Evolutionary conservation across 129 eudicot genomes (phyloP), one percentile per base, ranked within the genome.

Genomic region (Heracleum sosnowskyi): DNA sequence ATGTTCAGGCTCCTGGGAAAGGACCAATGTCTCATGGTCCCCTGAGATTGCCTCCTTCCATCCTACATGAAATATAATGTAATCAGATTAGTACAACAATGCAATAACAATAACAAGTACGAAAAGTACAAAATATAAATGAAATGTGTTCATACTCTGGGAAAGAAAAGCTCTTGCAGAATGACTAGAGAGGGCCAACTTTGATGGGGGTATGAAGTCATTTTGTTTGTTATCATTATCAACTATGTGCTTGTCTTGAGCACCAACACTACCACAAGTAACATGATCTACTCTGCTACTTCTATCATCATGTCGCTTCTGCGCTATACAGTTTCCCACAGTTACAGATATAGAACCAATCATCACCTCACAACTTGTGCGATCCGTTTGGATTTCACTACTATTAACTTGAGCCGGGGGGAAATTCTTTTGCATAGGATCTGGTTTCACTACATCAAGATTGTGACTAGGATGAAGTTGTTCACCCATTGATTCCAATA

Each of bases 271-370:
- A n/a, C n/a, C n/a, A n/a, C n/a, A n/a, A n/a, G n/a, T n/a, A n/a
- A n/a, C n/a, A n/a, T n/a, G n/a, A n/a, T n/a, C n/a, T n/a, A n/a
- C n/a, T n/a, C n/a, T n/a, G n/a, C n/a, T 39, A 69, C n/a, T 45
- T 62, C 74, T 26, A 76, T 57, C 82, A 35, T 41, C 73, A 36
- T 70, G 88, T 60, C 68, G 77, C 78, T 79, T 85, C 80, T 79
- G 86, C 36, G 78, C 55, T 74, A 55, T 24, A 78, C 81, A 63
- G 81, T 41, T 84, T 63, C 81, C 88, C 72, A 91, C 69, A 3
- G 85, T 81, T 74, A 94, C 97, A 40, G 96, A 77, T 77, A 94
- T 89, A 70, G 98, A 94, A 78, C 98, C 98, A 82, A 94, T 88
- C 78, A 94, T 84, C 53, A 94, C 82, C 84, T 91, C 89, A 63